These are phyloP conservation scores for Blepharisma japonicum DNA, from an alignment of 73 alveolate species.

Conservation along the genomic window DNA sequence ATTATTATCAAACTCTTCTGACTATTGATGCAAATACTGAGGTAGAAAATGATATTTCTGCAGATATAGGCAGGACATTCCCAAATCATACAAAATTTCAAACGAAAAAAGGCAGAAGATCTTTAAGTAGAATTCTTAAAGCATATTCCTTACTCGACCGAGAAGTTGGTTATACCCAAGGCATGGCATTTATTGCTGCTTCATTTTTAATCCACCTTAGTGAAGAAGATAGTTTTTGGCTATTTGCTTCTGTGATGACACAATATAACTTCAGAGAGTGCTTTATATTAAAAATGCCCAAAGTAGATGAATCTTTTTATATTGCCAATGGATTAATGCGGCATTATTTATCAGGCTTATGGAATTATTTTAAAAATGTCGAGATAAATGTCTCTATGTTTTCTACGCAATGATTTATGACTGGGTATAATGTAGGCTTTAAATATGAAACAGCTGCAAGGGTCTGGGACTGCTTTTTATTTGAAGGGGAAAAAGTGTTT, in stretches of 20 bases:
- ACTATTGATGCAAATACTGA: neutral
- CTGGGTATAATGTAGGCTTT: slow-evolving; percentile 61
- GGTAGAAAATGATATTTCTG: slow-evolving; percentile 30
- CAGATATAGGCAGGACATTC: slow-evolving; percentile 40
- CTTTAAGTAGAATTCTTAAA: slow-evolving; percentile 60
- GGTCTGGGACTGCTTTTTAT: slow-evolving; percentile 73
- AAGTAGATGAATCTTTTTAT: slow-evolving; percentile 12
- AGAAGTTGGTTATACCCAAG: slow-evolving; percentile 81
- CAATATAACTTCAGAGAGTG: slow-evolving; percentile 4
- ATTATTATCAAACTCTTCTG: slow-evolving; percentile 5
- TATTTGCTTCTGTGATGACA: neutral
- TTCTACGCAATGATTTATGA: slow-evolving; percentile 88
- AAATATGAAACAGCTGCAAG: slow-evolving; percentile 61
- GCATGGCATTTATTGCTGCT: slow-evolving; percentile 68
- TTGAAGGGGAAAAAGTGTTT: slow-evolving; percentile 73
- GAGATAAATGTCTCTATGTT: slow-evolving; percentile 51
- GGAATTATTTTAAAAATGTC: neutral
- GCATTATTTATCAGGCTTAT: neutral
- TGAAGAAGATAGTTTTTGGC: slow-evolving; percentile 59
- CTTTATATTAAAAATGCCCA: slow-evolving; percentile 22
- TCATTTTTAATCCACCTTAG: slow-evolving; percentile 42
- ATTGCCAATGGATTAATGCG: slow-evolving; percentile 22
- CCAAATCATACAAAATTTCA: slow-evolving; percentile 33
- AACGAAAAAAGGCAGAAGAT: neutral
- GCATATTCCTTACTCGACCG: slow-evolving; percentile 64